A percentile compares a stretch with the other conserved stretches of the same genome.
These are phyloP conservation scores for Agrocybe chaxingu DNA, from an alignment of 768 basidiomycete species.

Conservation along the genomic window DNA sequence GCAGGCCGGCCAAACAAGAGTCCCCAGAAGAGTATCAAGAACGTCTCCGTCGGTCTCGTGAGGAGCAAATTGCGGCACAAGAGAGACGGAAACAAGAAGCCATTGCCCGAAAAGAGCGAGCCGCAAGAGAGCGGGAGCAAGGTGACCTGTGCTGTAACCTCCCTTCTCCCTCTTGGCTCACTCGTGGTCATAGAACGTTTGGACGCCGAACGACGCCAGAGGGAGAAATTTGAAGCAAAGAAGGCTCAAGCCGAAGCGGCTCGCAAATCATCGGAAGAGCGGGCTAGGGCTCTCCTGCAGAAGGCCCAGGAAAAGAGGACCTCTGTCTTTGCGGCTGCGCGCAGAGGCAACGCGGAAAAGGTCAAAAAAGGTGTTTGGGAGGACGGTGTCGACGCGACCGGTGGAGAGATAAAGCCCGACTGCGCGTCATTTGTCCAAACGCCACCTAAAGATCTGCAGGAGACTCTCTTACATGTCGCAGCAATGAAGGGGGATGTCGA, in stretches of 20 bases:
- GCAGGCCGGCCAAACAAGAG: slow-evolving; percentile 32
- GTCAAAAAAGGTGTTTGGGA: slow-evolving; percentile 72
- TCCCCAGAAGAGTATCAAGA: slow-evolving; percentile 49
- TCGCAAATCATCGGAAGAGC: slow-evolving; percentile 48
- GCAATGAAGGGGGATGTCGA: slow-evolving; percentile 50
- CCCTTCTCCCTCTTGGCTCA: not conserved
- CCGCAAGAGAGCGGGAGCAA: slow-evolving; percentile 49
- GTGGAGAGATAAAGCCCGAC: slow-evolving; percentile 62
- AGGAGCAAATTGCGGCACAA: slow-evolving; percentile 54
- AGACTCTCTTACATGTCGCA: slow-evolving; percentile 72
- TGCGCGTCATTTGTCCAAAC: slow-evolving; percentile 47
- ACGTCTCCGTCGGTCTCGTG: slow-evolving; percentile 44
- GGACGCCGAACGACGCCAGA: slow-evolving; percentile 57
- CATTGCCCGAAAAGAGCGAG: slow-evolving; percentile 41
- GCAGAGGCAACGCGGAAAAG: slow-evolving; percentile 43
- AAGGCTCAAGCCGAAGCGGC: slow-evolving; percentile 51
- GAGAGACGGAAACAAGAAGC: slow-evolving; percentile 50
- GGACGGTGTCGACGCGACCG: slow-evolving; percentile 65
- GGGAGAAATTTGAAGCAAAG: slow-evolving; percentile 49
- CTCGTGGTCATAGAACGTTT: slow-evolving; percentile 39
- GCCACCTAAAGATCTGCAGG: slow-evolving; percentile 49
- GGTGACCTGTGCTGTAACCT: slow-evolving; percentile 30
- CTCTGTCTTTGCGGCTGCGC: slow-evolving; percentile 62
- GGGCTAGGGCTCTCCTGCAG: slow-evolving; percentile 42
- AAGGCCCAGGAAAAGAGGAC: slow-evolving; percentile 57